phyloP scores from a whole-genome alignment of 306 rosid species.

The Dalbergia oliveri region DNA sequence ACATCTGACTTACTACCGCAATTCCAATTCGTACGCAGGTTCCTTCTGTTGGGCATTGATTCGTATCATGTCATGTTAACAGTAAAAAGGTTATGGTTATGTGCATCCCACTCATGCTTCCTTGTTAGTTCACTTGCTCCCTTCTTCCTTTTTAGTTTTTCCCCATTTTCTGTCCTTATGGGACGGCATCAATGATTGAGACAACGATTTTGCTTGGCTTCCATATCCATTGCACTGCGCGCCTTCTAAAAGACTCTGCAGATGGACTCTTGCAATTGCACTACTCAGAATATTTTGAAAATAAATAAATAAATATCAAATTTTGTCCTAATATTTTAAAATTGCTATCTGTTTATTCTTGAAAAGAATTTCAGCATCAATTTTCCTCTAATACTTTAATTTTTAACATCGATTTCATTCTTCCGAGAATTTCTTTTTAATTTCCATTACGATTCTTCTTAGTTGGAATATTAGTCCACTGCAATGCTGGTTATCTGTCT shows the following conservation, averaged over 20 bases:
- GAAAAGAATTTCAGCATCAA: too few relatives aligned
- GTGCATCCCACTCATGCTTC: slow-evolving; percentile 9
- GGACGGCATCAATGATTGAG: slow-evolving; percentile 52
- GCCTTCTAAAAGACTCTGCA: neutral
- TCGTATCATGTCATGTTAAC: slow-evolving; percentile 11
- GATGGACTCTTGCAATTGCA: neutral
- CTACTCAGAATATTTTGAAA: neutral
- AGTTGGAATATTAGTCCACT: too few relatives aligned
- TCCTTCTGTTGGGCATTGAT: neutral
- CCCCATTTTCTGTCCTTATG: slow-evolving; percentile 4
- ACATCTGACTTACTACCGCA: neutral
- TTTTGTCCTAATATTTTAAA: too few relatives aligned
- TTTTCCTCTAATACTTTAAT: too few relatives aligned
- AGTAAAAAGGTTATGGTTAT: neutral
- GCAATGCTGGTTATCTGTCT: too few relatives aligned
- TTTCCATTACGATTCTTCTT: too few relatives aligned
- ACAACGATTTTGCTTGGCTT: slow-evolving; percentile 12
- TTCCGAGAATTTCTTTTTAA: too few relatives aligned
- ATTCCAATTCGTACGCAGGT: neutral
- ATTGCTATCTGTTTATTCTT: too few relatives aligned
- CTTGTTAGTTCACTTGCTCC: neutral
- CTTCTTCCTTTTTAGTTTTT: neutral
- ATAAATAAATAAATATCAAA: too few relatives aligned
- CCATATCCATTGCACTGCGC: slow-evolving; percentile 40
- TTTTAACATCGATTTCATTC: too few relatives aligned